Percentiles rank a stretch among this genome's conserved stretches.
These are phyloP conservation scores for Cornus kousa DNA, from an alignment of 148 eudicot species.

Conservation along the genomic window DNA sequence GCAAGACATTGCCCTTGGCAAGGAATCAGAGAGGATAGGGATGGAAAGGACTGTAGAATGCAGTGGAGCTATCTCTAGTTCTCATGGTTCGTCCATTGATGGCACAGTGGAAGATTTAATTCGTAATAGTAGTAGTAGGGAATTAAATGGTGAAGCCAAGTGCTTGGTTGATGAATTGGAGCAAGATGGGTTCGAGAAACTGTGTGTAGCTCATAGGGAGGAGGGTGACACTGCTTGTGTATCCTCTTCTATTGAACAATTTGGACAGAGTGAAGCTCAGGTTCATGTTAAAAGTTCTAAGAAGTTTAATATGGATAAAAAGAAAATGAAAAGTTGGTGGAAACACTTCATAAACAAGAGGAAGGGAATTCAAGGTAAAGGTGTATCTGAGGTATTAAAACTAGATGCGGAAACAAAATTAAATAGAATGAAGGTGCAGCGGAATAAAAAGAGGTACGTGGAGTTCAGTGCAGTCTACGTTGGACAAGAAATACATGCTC, in stretches of 20 bases:
- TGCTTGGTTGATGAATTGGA: conserved; percentile 37
- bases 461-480: conserved; percentile 58
- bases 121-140: conserved; percentile 19
- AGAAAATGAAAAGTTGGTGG: conserved; percentile 52
- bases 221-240: conserved; percentile 1
- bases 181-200: conserved; percentile 12
- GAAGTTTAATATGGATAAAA: conserved; percentile 15
- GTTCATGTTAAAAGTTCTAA: conserved; percentile 4
- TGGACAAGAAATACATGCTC: conserved; percentile 70
- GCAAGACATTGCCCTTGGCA: neutral
- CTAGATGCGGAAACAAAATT: conserved; percentile 2
- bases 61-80: conserved; percentile 34
- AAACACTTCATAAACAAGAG: conserved; percentile 34
- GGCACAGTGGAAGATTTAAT: conserved; percentile 14
- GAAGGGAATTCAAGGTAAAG: conserved; percentile 14
- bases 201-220: neutral
- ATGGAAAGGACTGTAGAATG: conserved; percentile 26
- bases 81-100: conserved; percentile 8
- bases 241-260: neutral
- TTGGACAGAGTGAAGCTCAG: neutral
- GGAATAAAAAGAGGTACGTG: conserved; percentile 42
- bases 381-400: conserved; percentile 13
- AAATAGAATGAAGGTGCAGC: conserved; percentile 35
- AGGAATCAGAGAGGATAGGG: conserved; percentile 11
- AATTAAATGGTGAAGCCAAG: conserved; percentile 33